A percentile compares a stretch with the other conserved stretches of the same genome.
Conservation (phyloP, 1,139 yeast genomes). For the Meyerozyma elateridarum region DNA sequence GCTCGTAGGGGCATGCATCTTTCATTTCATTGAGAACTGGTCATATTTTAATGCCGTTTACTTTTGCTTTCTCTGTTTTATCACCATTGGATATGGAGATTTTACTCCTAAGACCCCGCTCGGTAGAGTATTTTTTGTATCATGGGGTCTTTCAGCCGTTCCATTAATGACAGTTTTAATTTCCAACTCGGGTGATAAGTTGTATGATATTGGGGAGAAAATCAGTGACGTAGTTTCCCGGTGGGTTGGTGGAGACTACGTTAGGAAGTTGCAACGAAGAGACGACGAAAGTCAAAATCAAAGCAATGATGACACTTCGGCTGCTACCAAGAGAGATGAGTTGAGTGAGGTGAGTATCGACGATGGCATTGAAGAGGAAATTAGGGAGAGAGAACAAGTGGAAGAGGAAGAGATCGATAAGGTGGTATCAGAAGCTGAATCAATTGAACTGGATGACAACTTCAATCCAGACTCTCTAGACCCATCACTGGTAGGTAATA, state of each 20-base stretch:
- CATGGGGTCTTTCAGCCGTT: slow-evolving; percentile 78
- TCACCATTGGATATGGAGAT: slow-evolving; percentile 86
- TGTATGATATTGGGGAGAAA: slow-evolving; percentile 33
- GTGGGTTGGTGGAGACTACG: slow-evolving; percentile 7
- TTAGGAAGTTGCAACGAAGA: slow-evolving; percentile 4
- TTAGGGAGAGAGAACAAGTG: slow-evolving; percentile 6
- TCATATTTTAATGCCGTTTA: slow-evolving; percentile 63
- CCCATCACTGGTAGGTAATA: neutral
- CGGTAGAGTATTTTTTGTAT: slow-evolving; percentile 67
- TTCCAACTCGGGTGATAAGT: slow-evolving; percentile 63
- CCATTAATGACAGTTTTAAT: slow-evolving; percentile 83
- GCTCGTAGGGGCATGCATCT: slow-evolving; percentile 67
- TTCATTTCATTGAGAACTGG: slow-evolving; percentile 61
- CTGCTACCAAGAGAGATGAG: slow-evolving; percentile 2
- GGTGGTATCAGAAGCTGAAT: slow-evolving; percentile 3
- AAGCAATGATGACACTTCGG: neutral
- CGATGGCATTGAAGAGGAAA: slow-evolving; percentile 1
- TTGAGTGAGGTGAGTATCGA: no score
- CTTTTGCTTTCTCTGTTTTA: slow-evolving; percentile 67
- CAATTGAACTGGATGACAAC: neutral
- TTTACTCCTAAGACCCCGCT: slow-evolving; percentile 56
- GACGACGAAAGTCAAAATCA: slow-evolving; percentile 8
- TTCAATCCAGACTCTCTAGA: neutral
- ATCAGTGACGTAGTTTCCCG: slow-evolving; percentile 13
- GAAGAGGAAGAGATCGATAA: slow-evolving; percentile 9